Evolutionary conservation across 2,329 filamentous ascomycete genomes (phyloP).

Genomic region (Endoconidiophora polonica): DNA sequence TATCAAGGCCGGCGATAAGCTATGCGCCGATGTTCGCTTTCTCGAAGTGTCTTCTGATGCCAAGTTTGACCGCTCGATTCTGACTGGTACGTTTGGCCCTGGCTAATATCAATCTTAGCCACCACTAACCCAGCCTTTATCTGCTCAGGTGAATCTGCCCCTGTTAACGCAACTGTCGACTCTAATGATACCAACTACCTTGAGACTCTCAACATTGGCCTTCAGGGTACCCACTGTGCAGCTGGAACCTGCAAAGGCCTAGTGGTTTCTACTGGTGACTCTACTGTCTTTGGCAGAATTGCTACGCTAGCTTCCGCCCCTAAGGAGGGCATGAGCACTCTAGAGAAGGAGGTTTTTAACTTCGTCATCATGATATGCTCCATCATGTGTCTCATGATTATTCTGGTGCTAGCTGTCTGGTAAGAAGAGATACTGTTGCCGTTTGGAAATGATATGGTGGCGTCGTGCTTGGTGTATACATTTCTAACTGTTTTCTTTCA

Average conservation of each 20-base stretch:
- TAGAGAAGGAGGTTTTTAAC: constrained; percentile 98
- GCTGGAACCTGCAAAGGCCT: constrained; percentile 83
- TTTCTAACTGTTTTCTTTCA: constrained; percentile 45
- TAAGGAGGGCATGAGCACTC: constrained; percentile 88
- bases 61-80: constrained; percentile 90
- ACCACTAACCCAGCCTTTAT: constrained; percentile 40
- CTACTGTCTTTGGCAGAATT: constrained; percentile 93
- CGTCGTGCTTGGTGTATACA: too few relatives aligned
- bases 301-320: constrained; percentile 97
- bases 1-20: constrained; percentile 76
- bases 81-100: constrained; percentile 90
- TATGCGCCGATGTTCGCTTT: constrained; percentile 74
- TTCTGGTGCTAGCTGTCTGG: constrained; percentile 91
- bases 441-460: background rate
- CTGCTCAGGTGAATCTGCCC: constrained; percentile 46
- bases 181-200: constrained; percentile 50
- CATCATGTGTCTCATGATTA: constrained; percentile 88
- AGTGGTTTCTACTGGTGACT: constrained; percentile 75
- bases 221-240: constrained; percentile 94
- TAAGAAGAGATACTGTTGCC: constrained; percentile 75
- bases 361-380: constrained; percentile 63
- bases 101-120: constrained; percentile 24
- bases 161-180: constrained; percentile 58
- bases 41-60: constrained; percentile 63
- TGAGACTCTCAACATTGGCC: constrained; percentile 92